Conservation (phyloP, 352 stramenopile genomes). For the Stephanocyclus meneghinianus region DNA sequence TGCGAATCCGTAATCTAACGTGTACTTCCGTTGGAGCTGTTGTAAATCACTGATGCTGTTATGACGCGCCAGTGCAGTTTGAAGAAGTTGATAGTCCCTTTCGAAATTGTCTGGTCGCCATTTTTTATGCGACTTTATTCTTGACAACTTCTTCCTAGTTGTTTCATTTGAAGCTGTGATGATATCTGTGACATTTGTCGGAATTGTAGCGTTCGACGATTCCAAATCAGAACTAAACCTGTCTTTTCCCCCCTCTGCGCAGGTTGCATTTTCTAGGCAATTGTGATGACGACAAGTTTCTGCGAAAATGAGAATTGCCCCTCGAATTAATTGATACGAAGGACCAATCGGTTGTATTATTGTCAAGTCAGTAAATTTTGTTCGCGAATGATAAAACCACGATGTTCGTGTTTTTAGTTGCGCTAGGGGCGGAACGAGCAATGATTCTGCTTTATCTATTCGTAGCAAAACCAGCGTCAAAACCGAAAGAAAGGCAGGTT, state of each 20-base stretch:
- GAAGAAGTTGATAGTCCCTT: slow-evolving; percentile 32
- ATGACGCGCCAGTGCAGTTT: slow-evolving; percentile 34
- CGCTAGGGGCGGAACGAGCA: neutral
- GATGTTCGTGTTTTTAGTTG: neutral
- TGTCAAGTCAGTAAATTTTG: neutral
- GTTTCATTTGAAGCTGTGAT: neutral
- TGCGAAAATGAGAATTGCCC: neutral
- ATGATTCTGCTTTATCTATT: neutral
- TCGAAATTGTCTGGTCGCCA: slow-evolving; percentile 52
- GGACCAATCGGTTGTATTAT: neutral
- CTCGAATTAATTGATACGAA: neutral
- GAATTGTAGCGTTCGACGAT: too few species aligned
- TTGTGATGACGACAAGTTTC: neutral
- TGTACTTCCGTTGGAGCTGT: slow-evolving; percentile 40
- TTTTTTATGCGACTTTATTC: slow-evolving; percentile 9
- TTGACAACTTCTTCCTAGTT: neutral
- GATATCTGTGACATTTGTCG: neutral
- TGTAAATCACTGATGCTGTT: slow-evolving; percentile 34
- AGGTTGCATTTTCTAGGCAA: neutral
- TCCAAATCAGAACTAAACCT: too few species aligned
- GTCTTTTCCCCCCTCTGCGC: too few species aligned
- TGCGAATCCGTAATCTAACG: slow-evolving; percentile 48
- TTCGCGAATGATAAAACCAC: neutral
- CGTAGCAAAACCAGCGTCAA: neutral
- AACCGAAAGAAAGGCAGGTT: neutral